Evolutionary conservation across 2,329 filamentous ascomycete species (phyloP).

Genomic region (Alternaria burnsii): DNA sequence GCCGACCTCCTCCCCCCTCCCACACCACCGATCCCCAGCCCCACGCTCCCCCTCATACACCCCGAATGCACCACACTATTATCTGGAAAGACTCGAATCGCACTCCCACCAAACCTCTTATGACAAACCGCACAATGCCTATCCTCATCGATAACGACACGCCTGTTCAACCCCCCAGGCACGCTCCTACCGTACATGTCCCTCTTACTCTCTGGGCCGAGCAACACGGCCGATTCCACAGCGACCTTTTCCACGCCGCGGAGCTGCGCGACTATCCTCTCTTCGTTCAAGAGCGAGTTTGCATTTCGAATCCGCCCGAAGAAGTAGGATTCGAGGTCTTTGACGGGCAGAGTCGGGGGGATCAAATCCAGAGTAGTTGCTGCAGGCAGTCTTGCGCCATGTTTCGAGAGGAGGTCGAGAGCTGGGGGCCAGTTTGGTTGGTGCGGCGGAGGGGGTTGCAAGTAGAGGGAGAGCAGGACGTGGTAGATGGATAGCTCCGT

Average conservation of each 20-base stretch:
- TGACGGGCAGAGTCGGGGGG: slow-evolving; percentile 78
- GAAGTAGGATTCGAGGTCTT: slow-evolving; percentile 89
- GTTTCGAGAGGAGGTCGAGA: slow-evolving; percentile 85
- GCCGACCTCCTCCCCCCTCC: slow-evolving; percentile 38
- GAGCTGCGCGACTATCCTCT: slow-evolving; percentile 78
- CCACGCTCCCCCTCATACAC: slow-evolving; percentile 52
- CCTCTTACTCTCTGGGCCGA: slow-evolving; percentile 73
- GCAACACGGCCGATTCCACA: slow-evolving; percentile 74
- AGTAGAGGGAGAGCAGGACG: slow-evolving; percentile 86
- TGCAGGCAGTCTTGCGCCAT: slow-evolving; percentile 90
- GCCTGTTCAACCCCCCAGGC: slow-evolving; percentile 64
- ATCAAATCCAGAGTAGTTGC: slow-evolving; percentile 86
- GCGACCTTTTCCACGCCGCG: slow-evolving; percentile 81
- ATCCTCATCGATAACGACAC: slow-evolving; percentile 87
- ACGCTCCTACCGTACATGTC: slow-evolving; percentile 60
- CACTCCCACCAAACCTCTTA: slow-evolving; percentile 89
- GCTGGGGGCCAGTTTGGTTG: slow-evolving; percentile 79
- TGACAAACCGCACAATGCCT: slow-evolving; percentile 91
- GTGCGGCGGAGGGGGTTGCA: slow-evolving; percentile 79
- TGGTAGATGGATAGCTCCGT: slow-evolving; percentile 84
- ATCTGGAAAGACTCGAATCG: slow-evolving; percentile 88
- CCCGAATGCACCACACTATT: slow-evolving; percentile 60
- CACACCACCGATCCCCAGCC: slow-evolving; percentile 48
- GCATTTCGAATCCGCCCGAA: slow-evolving; percentile 86
- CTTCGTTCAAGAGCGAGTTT: slow-evolving; percentile 82